phyloP scores from a whole-genome alignment of 805 yeast genomes.

The Metschnikowia sp. region DNA sequence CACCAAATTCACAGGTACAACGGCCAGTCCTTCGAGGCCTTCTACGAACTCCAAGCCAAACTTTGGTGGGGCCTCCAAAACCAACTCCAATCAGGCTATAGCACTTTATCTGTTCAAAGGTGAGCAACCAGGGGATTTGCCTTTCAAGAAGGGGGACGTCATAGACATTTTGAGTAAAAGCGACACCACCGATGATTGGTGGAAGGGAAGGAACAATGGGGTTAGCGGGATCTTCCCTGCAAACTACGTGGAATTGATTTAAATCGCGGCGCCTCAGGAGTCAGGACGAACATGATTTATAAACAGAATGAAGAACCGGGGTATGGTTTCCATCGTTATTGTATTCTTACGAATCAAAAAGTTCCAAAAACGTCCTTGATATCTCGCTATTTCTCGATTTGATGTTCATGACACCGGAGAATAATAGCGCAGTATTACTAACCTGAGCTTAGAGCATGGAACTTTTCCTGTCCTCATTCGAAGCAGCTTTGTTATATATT shows the following conservation, averaged over 20 bases:
- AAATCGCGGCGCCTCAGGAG: constrained; percentile 1
- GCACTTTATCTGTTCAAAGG: constrained; percentile 89
- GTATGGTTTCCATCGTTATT: too few species aligned
- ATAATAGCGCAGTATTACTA: too few species aligned
- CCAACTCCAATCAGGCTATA: constrained; percentile 71
- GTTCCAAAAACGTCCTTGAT: too few species aligned
- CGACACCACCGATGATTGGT: constrained; percentile 93
- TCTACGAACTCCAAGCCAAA: constrained; percentile 38
- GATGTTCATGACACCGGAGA: too few species aligned
- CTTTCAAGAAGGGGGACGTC: constrained; percentile 92
- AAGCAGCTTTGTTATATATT: too few species aligned
- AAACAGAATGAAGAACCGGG: too few species aligned
- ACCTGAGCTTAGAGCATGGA: too few species aligned
- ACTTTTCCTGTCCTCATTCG: too few species aligned
- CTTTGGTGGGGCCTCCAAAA: constrained; percentile 33
- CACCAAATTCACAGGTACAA: constrained; percentile 24
- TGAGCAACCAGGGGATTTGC: constrained; percentile 88
- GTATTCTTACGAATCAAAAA: too few species aligned
- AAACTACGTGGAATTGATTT: constrained; percentile 83
- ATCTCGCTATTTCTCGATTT: too few species aligned
- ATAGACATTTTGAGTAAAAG: constrained; percentile 83
- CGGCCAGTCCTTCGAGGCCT: constrained; percentile 34
- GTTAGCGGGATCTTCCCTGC: constrained; percentile 95
- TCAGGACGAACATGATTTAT: too few species aligned
- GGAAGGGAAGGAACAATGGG: constrained; percentile 91